These are phyloP conservation scores for Lactarius vividus DNA, from an alignment of 768 basidiomycete species.

Conservation along the genomic window DNA sequence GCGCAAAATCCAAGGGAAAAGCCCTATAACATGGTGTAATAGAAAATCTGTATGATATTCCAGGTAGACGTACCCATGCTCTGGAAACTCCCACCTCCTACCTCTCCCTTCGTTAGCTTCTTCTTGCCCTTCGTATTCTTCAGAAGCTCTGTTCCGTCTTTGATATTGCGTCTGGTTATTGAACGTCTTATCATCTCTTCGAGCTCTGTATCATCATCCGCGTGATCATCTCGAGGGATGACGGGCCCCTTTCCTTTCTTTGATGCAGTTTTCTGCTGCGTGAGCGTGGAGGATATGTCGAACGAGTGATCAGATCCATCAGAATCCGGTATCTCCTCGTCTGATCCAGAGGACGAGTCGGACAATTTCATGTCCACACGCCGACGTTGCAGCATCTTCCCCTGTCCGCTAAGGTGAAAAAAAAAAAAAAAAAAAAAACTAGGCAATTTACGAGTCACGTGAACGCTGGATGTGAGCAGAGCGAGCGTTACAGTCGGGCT, in stretches of 20 bases:
- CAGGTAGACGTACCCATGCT: constrained; percentile 72
- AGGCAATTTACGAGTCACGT: background rate
- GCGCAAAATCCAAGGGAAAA: constrained; percentile 79
- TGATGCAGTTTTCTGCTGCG: constrained; percentile 26
- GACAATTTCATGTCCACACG: background rate
- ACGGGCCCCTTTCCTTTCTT: constrained; percentile 6
- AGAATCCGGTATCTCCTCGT: constrained; percentile 23
- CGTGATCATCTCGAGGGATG: constrained; percentile 34
- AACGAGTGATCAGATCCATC: constrained; percentile 39
- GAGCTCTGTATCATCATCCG: constrained; percentile 53
- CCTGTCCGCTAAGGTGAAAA: background rate
- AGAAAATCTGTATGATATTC: constrained; percentile 3
- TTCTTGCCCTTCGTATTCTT: constrained; percentile 75
- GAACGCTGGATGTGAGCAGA: background rate
- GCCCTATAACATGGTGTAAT: constrained; percentile 45
- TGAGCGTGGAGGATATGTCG: constrained; percentile 63
- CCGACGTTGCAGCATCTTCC: constrained; percentile 5
- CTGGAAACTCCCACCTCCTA: constrained; percentile 94
- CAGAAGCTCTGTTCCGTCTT: constrained; percentile 69
- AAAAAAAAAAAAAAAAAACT: too few relatives aligned
- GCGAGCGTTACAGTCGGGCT: too few relatives aligned
- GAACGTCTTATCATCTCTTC: constrained; percentile 63
- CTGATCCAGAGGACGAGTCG: constrained; percentile 9
- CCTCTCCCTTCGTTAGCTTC: constrained; percentile 68
- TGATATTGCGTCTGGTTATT: constrained; percentile 69